Evolutionary conservation across 108 stramenopile genomes (phyloP).

Genomic region (Nitzschia sp.): DNA sequence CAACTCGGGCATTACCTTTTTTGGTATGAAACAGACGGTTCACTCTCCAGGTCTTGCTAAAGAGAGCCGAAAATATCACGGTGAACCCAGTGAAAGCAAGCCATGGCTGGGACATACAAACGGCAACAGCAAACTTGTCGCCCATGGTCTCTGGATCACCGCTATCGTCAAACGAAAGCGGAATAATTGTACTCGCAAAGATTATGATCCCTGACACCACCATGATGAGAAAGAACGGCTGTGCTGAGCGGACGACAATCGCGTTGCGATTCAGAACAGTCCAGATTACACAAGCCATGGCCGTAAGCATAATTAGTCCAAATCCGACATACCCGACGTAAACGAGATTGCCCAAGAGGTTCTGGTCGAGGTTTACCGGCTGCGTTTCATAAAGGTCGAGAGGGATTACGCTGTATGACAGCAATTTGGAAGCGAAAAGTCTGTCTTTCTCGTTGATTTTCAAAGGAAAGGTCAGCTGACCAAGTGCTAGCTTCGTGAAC

Average conservation of each 20-base stretch:
- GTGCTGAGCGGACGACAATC: constrained; percentile 40
- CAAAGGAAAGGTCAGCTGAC: not conserved
- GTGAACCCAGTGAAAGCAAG: constrained; percentile 43
- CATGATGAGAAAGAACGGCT: constrained; percentile 48
- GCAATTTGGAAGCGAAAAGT: constrained; percentile 9
- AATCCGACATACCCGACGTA: constrained; percentile 18
- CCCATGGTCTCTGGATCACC: constrained; percentile 1
- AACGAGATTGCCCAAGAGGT: constrained; percentile 26
- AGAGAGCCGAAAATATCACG: constrained; percentile 42
- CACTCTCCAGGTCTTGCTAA: constrained; percentile 49
- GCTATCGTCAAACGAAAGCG: constrained; percentile 25
- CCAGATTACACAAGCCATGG: constrained; percentile 19
- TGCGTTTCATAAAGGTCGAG: constrained; percentile 18
- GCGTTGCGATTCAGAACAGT: constrained; percentile 18
- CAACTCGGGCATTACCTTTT: constrained; percentile 1
- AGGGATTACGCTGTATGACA: constrained; percentile 22
- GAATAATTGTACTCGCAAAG: constrained; percentile 30
- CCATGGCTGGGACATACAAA: constrained; percentile 44
- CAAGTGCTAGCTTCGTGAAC: not conserved
- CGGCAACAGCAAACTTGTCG: not conserved
- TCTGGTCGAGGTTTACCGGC: constrained; percentile 5
- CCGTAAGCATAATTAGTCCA: not conserved
- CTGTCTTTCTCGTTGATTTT: not conserved
- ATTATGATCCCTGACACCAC: constrained; percentile 29
- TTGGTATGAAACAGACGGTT: constrained; percentile 14